Evolutionary conservation across 1,284 basidiomycete genomes (phyloP), one percentile per base, ranked within the genome.

Genomic region (Porogramme epimiltina): DNA sequence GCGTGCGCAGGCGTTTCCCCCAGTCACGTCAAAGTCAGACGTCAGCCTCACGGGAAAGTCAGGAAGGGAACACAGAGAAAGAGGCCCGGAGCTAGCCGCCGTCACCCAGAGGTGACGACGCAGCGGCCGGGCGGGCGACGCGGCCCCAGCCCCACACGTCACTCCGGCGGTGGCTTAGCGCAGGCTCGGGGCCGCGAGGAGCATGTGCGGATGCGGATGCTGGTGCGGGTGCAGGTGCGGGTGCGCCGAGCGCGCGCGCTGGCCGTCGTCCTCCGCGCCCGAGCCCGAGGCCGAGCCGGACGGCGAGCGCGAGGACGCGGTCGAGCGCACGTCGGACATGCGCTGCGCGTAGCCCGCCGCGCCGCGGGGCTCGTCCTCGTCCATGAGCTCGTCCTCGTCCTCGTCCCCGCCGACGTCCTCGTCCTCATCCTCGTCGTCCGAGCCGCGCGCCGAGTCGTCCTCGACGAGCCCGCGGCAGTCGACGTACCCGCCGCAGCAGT

Each of bases 401-500:
- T 49, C 39, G 16, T 55, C 47, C 43, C 49, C 49, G 16, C 49
- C 49, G 18, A 52, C 52, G 20, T 36, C 42, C 16, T 59, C 55
- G 20, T 63, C 60, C 25, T 58, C 57, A 11, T 53, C 47, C 16
- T 59, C 51, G 31, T 65, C 64, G 16, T 69, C 66, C n/a, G n/a
- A n/a, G n/a, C n/a, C n/a, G n/a, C n/a, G n/a, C n/a, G n/a, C n/a
- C 26, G 66, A 66, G 3, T 70, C 68, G 8, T 70, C 67, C 44
- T 73, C 72, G 37, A 69, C 66, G n/a, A 80, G 68, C n/a, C 69
- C 71, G 18, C 67, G 66, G 61, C 79, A 80, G 60, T 80, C 76
- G 48, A 81, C 52, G 38, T 77, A 72, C 13, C 80, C 79, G 22
- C 74, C 78, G 56, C 78, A 80, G 61, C 78, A 81, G 34, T 64